phyloP scores from a whole-genome alignment of 2,329 filamentous ascomycete genomes.

The Pseudogymnoascus sp. region DNA sequence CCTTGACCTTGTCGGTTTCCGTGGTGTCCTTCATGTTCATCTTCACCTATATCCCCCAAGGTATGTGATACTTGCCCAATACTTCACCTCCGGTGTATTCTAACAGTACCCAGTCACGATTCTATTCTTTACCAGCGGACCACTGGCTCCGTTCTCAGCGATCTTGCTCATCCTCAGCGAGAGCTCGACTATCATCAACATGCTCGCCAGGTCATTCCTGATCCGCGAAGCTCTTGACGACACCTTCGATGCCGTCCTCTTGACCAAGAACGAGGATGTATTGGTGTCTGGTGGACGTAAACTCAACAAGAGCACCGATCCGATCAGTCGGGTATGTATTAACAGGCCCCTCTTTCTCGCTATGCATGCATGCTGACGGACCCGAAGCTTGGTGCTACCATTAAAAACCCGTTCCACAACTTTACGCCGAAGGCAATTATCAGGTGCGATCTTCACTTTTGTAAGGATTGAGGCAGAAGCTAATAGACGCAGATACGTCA shows the following conservation, averaged over 20 bases:
- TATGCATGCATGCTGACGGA: not conserved
- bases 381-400: constrained; percentile 46
- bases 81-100: not conserved
- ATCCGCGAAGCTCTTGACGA: constrained; percentile 79
- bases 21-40: constrained; percentile 79
- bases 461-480: not conserved
- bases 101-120: constrained; percentile 37
- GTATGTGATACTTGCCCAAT: not conserved
- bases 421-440: constrained; percentile 60
- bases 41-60: constrained; percentile 80
- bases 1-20: constrained; percentile 62
- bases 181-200: constrained; percentile 52
- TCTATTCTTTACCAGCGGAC: constrained; percentile 52
- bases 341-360: not conserved
- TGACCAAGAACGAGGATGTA: constrained; percentile 44
- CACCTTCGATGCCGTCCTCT: constrained; percentile 73
- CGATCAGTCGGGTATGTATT: constrained; percentile 35
- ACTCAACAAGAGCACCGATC: constrained; percentile 55
- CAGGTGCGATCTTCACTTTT: constrained; percentile 36
- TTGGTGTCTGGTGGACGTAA: constrained; percentile 72
- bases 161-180: constrained; percentile 61
- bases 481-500: constrained; percentile 48
- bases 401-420: constrained; percentile 52
- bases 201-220: constrained; percentile 62
- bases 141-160: constrained; percentile 68